Conservation (phyloP, 495 filamentous ascomycete species). For the Podospora australis region DNA sequence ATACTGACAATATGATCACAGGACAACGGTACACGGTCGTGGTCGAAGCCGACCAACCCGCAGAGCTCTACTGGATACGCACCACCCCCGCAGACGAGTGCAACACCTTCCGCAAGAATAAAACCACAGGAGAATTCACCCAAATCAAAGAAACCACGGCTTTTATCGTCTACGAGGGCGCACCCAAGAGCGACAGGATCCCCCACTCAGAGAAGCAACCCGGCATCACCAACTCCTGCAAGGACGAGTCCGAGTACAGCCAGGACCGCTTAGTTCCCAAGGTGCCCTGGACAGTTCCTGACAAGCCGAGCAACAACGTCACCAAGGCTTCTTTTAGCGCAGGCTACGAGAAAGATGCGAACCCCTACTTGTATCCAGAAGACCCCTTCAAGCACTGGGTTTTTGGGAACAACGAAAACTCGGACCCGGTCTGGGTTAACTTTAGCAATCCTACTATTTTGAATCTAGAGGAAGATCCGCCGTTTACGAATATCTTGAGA, state of each 20-base stretch:
- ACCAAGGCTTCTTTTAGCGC: constrained; percentile 2
- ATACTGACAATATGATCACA: neutral
- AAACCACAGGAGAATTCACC: constrained; percentile 3
- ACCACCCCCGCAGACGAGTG: constrained; percentile 8
- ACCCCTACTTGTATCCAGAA: neutral
- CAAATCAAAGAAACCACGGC: constrained; percentile 18
- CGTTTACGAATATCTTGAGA: neutral
- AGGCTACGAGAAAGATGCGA: neutral
- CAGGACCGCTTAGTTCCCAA: constrained; percentile 1
- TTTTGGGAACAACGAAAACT: neutral
- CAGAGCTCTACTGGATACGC: constrained; percentile 10
- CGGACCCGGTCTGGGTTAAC: constrained; percentile 7
- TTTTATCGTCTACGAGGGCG: constrained; percentile 2
- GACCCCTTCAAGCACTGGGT: constrained; percentile 4
- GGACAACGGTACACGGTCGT: constrained; percentile 60
- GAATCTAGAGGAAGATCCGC: neutral
- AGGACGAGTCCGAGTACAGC: constrained; percentile 3
- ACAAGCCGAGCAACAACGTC: constrained; percentile 3
- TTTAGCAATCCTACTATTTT: constrained; percentile 9
- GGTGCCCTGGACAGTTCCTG: constrained; percentile 4
- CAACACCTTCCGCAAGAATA: neutral
- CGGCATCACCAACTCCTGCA: constrained; percentile 1
- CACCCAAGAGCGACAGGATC: neutral
- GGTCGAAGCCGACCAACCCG: constrained; percentile 44
- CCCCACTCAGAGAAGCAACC: constrained; percentile 2